Conservation (phyloP, 1,139 yeast genomes). For the Suhomyces guaymorum region DNA sequence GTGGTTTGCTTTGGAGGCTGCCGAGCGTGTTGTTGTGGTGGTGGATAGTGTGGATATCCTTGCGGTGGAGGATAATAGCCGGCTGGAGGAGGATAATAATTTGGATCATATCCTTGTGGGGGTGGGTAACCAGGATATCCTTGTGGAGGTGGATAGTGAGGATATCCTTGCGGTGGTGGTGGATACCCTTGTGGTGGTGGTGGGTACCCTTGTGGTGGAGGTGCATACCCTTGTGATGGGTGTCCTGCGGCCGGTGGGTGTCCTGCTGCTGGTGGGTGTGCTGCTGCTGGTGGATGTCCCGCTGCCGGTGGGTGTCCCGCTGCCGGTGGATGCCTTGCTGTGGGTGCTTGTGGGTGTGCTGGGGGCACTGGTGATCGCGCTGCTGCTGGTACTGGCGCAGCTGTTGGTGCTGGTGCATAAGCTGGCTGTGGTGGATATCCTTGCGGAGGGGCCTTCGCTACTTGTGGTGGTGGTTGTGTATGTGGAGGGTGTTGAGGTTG, state of each 20-base stretch:
- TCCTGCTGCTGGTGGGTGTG: constrained; percentile 2
- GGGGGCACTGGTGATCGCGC: constrained; percentile 2
- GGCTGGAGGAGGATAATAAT: constrained; percentile 18
- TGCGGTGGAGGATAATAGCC: constrained; percentile 19
- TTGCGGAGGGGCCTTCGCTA: constrained; percentile 11
- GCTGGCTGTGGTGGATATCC: constrained; percentile 11
- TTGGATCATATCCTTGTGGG: constrained; percentile 12
- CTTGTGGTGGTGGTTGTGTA: too few relatives aligned
- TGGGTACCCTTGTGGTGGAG: constrained; percentile 10
- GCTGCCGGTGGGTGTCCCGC: too few relatives aligned
- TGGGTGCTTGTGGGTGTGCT: constrained; percentile 7
- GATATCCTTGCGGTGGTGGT: constrained; percentile 9
- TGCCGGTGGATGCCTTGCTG: too few relatives aligned
- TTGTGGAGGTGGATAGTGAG: constrained; percentile 11
- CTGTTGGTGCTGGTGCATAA: constrained; percentile 12
- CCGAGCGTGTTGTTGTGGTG: constrained; percentile 7
- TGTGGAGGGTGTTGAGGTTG: too few relatives aligned
- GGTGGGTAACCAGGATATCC: constrained; percentile 17
- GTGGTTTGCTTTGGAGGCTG: constrained; percentile 20
- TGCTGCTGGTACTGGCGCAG: constrained; percentile 3
- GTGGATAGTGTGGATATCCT: constrained; percentile 13
- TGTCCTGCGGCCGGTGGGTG: constrained; percentile 8
- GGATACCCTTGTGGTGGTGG: constrained; percentile 8
- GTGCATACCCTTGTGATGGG: constrained; percentile 7
- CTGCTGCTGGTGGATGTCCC: constrained; percentile 5